Evolutionary conservation across 2,329 filamentous ascomycete genomes (phyloP).

Genomic region (Fusarium sp.): DNA sequence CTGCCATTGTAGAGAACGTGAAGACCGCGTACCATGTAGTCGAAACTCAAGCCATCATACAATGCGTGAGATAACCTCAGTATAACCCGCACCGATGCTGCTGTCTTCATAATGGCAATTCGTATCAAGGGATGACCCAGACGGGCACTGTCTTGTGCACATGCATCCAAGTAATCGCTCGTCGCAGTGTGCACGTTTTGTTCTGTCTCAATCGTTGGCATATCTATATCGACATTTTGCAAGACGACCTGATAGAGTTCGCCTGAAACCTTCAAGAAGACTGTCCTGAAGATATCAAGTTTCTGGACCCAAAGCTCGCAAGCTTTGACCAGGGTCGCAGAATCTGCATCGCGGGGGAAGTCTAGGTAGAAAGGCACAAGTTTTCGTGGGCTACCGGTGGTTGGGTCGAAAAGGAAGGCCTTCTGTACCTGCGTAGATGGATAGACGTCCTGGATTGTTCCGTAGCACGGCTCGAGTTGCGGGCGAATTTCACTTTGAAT

Average conservation of each 20-base stretch:
- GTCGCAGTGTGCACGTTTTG: slow-evolving; percentile 10
- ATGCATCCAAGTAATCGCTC: not conserved
- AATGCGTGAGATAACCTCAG: slow-evolving; percentile 41
- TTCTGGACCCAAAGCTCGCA: not conserved
- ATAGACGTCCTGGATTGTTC: not conserved
- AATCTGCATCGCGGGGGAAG: slow-evolving; percentile 1
- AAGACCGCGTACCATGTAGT: slow-evolving; percentile 33
- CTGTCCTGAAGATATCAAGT: slow-evolving; percentile 26
- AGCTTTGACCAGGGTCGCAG: not conserved
- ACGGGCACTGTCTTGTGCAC: not conserved
- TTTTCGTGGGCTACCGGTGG: not conserved
- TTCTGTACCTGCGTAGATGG: slow-evolving; percentile 8
- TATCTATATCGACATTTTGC: not conserved
- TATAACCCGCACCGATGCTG: slow-evolving; percentile 21
- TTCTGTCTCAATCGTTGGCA: slow-evolving; percentile 3
- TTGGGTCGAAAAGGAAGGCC: slow-evolving; percentile 8
- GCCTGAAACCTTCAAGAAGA: not conserved
- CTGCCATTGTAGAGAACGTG: slow-evolving; percentile 30
- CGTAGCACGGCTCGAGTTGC: not conserved
- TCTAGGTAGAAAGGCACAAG: slow-evolving; percentile 11
- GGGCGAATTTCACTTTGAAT: not conserved
- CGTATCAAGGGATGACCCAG: slow-evolving; percentile 8
- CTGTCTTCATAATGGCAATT: slow-evolving; percentile 16
- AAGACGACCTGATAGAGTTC: slow-evolving; percentile 19
- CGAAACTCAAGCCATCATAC: slow-evolving; percentile 44